Percentiles rank a stretch among this genome's conserved stretches.
Conservation (phyloP, 2,329 filamentous ascomycete genomes). For the Alternaria sp. region DNA sequence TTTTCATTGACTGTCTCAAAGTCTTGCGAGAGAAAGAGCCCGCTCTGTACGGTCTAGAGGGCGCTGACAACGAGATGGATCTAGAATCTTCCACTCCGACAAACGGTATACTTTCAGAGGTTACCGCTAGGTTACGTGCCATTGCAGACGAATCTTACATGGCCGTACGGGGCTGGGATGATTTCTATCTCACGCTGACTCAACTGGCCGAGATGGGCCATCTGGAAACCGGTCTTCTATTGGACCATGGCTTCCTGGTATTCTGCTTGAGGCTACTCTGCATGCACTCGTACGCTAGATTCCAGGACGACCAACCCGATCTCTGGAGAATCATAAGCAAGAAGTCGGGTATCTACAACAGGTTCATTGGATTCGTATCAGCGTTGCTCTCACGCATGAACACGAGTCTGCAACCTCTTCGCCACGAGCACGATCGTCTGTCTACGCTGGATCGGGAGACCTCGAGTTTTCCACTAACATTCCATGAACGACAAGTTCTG, state of each 20-base stretch:
- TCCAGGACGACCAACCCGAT: constrained; percentile 23
- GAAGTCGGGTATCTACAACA: constrained; percentile 39
- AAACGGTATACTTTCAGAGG: constrained; percentile 24
- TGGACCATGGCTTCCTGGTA: constrained; percentile 35
- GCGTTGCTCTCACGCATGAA: constrained; percentile 38
- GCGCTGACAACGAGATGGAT: constrained; percentile 37
- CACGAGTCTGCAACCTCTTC: constrained; percentile 18
- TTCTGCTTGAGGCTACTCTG: constrained; percentile 40
- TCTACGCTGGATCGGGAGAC: constrained; percentile 25
- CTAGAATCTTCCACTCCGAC: constrained; percentile 15
- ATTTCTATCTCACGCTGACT: constrained; percentile 41
- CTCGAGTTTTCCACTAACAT: constrained; percentile 37
- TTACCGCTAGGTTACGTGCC: constrained; percentile 25
- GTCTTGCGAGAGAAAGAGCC: constrained; percentile 43
- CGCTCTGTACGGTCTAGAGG: constrained; percentile 32
- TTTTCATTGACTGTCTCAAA: constrained; percentile 41
- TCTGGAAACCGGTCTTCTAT: constrained; percentile 33
- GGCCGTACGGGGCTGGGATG: constrained; percentile 43
- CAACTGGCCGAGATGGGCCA: constrained; percentile 38
- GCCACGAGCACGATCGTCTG: constrained; percentile 24
- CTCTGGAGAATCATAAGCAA: constrained; percentile 41
- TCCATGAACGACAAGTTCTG: constrained; percentile 28
- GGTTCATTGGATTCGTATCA: constrained; percentile 38
- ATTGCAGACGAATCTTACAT: constrained; percentile 32
- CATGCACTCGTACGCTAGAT: constrained; percentile 29